Evolutionary conservation across 441 rosid species (phyloP), one percentile per base, ranked within the genome.

Genomic region (Populus trichocarpa): DNA sequence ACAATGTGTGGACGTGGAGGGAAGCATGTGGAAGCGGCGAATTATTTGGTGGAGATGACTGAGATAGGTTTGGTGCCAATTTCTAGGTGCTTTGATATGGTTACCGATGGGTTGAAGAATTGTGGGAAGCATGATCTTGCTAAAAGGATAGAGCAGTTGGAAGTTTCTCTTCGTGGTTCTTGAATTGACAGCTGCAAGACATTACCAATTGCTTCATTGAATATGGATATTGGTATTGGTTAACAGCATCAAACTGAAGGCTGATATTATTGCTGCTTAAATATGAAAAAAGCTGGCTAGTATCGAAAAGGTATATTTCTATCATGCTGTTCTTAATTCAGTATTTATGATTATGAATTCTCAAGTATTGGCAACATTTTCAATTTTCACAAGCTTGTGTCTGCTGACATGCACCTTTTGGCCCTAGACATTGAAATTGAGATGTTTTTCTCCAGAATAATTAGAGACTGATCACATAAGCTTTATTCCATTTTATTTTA

Each of bases 1-100:
- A 93, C 97, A 3, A 86, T 93, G 97, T 90, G 96, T 70, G 94
- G 95, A 16, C 93, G 95, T 2, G 97, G 95, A 74, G 98, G 97
- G 77, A 93, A 87, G 71, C 89, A 81, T 32, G 86, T 95, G 57
- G 98, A 91, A 75, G 97, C 96, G 0, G 94, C 93, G 11, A 94
- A 90, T 81, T 96, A 89, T 81, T 84, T 92, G 91, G 78, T 89
- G 74, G 98, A 94, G 86, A 93, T 93, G 99, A 88, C 94, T 12
- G 98, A 92, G 85, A 78, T 90, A 82, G 98, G 99, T 72, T 79
- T 94, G 89, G 83, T 77, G 3, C 98, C 97, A 0, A 89, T 94
- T 63, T 89, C 98, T 1, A 81, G 97, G 82, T 94, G 99, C 82
- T 94, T 92, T 79, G 97, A 96, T 88, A 80, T 92, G 92, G 94